phyloP scores from a whole-genome alignment of 345 rosid species.

The Isatis tinctoria region DNA sequence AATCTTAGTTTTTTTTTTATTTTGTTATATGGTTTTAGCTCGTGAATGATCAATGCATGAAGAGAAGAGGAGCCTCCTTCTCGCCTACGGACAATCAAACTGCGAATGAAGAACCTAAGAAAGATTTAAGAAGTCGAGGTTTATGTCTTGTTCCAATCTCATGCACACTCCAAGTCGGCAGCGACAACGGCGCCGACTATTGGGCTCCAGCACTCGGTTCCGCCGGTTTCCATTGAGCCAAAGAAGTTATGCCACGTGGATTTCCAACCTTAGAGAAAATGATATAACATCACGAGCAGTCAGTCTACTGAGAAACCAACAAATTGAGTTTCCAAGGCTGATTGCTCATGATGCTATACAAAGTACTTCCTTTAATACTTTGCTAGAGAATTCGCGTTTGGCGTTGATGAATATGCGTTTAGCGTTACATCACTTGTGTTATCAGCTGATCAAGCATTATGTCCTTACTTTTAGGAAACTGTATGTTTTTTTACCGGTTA shows the following conservation, averaged over 20 bases:
- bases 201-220: slow-evolving; percentile 75
- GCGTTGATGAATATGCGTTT: slow-evolving; percentile 16
- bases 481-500: slow-evolving; percentile 8
- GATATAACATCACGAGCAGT: slow-evolving; percentile 98
- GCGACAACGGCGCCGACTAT: slow-evolving; percentile 86
- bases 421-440: slow-evolving; percentile 3
- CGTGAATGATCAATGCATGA: slow-evolving; percentile 57
- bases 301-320: slow-evolving; percentile 67
- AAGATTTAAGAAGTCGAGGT: slow-evolving; percentile 89
- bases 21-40: slow-evolving; percentile 39
- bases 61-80: slow-evolving; percentile 47
- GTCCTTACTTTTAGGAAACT: slow-evolving; percentile 21
- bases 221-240: slow-evolving; percentile 50
- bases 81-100: slow-evolving; percentile 33
- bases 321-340: slow-evolving; percentile 63
- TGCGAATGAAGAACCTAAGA: slow-evolving; percentile 43
- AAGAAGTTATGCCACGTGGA: slow-evolving; percentile 9
- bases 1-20: not conserved
- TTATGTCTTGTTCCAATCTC: slow-evolving; percentile 92
- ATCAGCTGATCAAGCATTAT: slow-evolving; percentile 13
- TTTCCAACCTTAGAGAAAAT: slow-evolving; percentile 17
- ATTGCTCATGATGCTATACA: slow-evolving; percentile 99
- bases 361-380: slow-evolving; percentile 8
- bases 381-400: slow-evolving; percentile 16
- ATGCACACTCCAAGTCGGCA: slow-evolving; percentile 81